phyloP scores from a whole-genome alignment of 805 yeast species.

The Ogataea haglerorum region DNA sequence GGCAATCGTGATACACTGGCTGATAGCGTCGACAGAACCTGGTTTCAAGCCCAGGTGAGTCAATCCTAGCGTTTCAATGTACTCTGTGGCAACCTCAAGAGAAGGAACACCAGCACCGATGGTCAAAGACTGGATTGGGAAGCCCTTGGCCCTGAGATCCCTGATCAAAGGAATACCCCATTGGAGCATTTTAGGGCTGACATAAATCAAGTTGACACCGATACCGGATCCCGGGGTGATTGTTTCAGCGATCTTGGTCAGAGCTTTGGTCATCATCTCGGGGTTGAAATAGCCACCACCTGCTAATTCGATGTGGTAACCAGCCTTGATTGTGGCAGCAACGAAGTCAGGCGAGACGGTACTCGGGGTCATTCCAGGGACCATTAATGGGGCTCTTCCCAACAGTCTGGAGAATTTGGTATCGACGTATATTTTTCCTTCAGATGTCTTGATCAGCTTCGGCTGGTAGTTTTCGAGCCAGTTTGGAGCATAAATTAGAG shows the following conservation, averaged over 20 bases:
- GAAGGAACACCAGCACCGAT: constrained; percentile 99
- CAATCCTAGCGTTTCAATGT: constrained; percentile 86
- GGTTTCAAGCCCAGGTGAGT: constrained; percentile 96
- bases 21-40: constrained; percentile 91
- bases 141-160: constrained; percentile 83
- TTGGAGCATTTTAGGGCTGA: constrained; percentile 94
- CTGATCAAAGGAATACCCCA: constrained; percentile 98
- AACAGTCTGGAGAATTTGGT: constrained; percentile 90
- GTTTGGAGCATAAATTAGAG: constrained; percentile 79
- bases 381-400: constrained; percentile 94
- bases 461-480: constrained; percentile 92
- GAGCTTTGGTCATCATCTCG: constrained; percentile 65
- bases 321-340: constrained; percentile 91
- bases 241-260: constrained; percentile 64
- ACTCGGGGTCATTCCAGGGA: constrained; percentile 99
- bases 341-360: constrained; percentile 94
- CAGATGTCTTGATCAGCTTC: constrained; percentile 68
- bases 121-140: constrained; percentile 92
- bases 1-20: constrained; percentile 84
- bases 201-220: constrained; percentile 90
- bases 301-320: constrained; percentile 95
- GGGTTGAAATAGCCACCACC: constrained; percentile 98
- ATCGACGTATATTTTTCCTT: constrained; percentile 79
- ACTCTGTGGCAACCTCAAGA: constrained; percentile 93
- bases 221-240: constrained; percentile 86